Evolutionary conservation across 2,329 filamentous ascomycete genomes (phyloP), one percentile per base, ranked within the genome.

Genomic region (Nemania serpens): DNA sequence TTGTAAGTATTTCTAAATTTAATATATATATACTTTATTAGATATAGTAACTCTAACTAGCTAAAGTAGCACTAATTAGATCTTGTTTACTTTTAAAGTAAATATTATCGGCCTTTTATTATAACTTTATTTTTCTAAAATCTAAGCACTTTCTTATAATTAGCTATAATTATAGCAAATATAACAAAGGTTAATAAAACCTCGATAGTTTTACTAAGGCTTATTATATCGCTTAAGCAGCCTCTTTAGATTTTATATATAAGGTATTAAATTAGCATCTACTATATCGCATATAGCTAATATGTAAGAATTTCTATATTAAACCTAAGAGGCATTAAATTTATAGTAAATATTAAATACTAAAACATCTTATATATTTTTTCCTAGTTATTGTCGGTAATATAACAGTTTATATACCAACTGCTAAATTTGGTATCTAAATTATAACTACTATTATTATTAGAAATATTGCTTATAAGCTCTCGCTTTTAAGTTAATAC

Each of bases 91-190:
- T 55, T 37, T 47, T 29, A 9, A 55, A 25, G 18, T 25, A 55
- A 39, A 17, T 55, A 25, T 47, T 47, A 5, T 37, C 18, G 22
- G 15, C 33, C n/a, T 55, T 39, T 12, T 37, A 39, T 46, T 47
- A 47, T 18, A 55, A 55, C 3, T 25, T 39, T 18, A 15, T 43
- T 18, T 20, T 43, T 12, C 15, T 39, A 39, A 39, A 39, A 39
- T 3, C 36, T 3, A 18, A 45, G 3, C 11, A 45, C 25, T 54
- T 54, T 20, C 18, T 41, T 33, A 22, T 43, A 37, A 17, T 54
- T 54, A 43, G 41, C n/a, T 34, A 45, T 54, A 45, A 45, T 54
- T 54, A 54, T 54, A 34, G 17, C 29, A 34, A 46, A 54, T 46
- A 22, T 36, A 46, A 34, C 20, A 54, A 54, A 54, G 2, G 17